Conservation (phyloP, 768 basidiomycete species). For the Leccinum longicurvipes region DNA sequence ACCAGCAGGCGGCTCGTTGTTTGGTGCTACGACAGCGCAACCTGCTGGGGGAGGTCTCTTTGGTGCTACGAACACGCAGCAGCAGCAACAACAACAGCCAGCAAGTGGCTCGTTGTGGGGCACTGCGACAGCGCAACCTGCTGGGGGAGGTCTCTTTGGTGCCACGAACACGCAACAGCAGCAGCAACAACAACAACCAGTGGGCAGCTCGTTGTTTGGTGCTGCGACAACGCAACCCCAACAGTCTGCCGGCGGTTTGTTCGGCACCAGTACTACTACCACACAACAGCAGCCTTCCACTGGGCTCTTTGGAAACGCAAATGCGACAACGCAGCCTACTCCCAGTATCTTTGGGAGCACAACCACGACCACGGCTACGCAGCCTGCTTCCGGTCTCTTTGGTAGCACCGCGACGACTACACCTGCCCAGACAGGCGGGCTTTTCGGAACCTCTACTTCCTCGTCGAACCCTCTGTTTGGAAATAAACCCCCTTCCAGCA, state of each 20-base stretch:
- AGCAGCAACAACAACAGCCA: slow-evolving; percentile 9
- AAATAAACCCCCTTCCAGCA: slow-evolving; percentile 28
- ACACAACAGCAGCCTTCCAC: slow-evolving; percentile 22
- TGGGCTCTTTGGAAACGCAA: slow-evolving; percentile 26
- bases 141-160: not conserved
- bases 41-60: not conserved
- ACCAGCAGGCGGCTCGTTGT: not conserved
- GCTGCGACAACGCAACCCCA: slow-evolving; percentile 17
- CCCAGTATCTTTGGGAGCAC: slow-evolving; percentile 22
- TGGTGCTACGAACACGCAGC: slow-evolving; percentile 16
- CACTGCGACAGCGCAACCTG: no score
- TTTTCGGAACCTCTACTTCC: slow-evolving; percentile 27
- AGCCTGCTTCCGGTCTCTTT: slow-evolving; percentile 27
- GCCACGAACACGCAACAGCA: slow-evolving; percentile 18
- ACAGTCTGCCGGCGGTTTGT: slow-evolving; percentile 19
- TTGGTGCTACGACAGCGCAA: not conserved
- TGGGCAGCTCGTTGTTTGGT: slow-evolving; percentile 20
- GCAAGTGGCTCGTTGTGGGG: no score
- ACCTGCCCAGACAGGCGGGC: slow-evolving; percentile 19
- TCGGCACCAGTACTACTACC: slow-evolving; percentile 8
- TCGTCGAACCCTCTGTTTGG: slow-evolving; percentile 36
- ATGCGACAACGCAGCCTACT: slow-evolving; percentile 15
- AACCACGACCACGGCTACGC: slow-evolving; percentile 9
- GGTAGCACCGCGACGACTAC: slow-evolving; percentile 19
- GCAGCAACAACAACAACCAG: not conserved